Evolutionary conservation across 495 filamentous ascomycete species (phyloP).

Genomic region (Schizothecium vesticola): DNA sequence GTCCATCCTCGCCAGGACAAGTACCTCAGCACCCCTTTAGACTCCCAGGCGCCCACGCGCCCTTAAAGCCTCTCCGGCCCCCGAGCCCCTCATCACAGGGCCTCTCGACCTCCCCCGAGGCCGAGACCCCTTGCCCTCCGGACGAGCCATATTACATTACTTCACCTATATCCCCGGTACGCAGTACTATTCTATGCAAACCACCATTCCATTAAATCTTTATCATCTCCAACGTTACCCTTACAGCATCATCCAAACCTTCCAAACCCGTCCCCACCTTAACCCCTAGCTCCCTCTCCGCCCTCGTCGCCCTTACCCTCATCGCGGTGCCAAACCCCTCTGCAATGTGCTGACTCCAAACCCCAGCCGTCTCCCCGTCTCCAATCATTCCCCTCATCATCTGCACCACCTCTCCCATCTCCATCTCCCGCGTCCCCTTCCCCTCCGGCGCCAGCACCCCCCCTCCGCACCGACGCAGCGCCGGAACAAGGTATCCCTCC

Average conservation of each 20-base stretch:
- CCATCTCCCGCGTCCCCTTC: background rate
- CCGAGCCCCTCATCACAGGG: no score
- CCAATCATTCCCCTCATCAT: slow-evolving; percentile 2
- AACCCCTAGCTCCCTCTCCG: background rate
- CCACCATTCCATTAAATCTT: background rate
- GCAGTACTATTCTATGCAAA: background rate
- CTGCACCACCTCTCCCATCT: background rate
- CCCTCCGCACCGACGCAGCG: background rate
- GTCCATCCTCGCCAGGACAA: no score
- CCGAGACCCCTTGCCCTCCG: no score
- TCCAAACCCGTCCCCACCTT: background rate
- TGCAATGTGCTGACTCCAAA: slow-evolving; percentile 13
- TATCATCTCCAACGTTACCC: background rate
- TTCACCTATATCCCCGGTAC: background rate
- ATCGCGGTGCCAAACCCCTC: slow-evolving; percentile 14
- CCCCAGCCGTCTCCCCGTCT: background rate
- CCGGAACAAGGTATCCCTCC: background rate
- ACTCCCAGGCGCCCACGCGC: no score
- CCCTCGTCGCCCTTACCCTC: slow-evolving; percentile 6
- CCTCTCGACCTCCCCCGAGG: no score
- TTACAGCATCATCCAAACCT: slow-evolving; percentile 4
- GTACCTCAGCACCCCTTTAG: no score
- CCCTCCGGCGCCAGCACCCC: background rate
- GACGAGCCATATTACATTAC: no score
- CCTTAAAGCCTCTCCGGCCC: no score